A percentile compares a stretch with the other conserved stretches of the same genome.
These are phyloP conservation scores for Albophoma yamanashiensis DNA, from an alignment of 2,329 filamentous ascomycete species.

Conservation along the genomic window DNA sequence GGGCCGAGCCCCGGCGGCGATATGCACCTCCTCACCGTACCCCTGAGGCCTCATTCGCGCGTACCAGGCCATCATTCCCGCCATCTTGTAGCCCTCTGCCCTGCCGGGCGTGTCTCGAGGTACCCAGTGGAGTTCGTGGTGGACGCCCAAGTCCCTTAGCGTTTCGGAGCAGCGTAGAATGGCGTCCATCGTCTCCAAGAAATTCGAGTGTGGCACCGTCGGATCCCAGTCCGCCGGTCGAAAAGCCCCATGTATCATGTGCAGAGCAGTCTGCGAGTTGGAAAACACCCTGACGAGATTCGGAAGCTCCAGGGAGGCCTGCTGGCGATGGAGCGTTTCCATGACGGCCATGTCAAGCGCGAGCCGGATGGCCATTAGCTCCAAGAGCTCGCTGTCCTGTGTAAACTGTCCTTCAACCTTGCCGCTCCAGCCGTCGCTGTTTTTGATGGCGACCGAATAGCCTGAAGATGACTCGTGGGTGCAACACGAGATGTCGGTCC, in stretches of 20 bases:
- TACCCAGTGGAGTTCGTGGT: constrained; percentile 9
- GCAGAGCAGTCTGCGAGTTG: constrained; percentile 1
- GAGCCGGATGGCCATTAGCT: constrained; percentile 6
- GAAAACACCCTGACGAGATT: constrained; percentile 6
- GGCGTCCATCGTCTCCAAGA: not conserved
- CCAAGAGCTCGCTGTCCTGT: not conserved
- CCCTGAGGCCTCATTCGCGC: not conserved
- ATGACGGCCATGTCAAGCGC: constrained; percentile 6
- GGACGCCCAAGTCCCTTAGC: constrained; percentile 1
- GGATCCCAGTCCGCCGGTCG: not conserved
- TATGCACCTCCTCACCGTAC: not conserved
- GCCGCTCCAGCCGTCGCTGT: not conserved
- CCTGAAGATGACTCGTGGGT: not conserved
- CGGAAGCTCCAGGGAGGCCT: not conserved
- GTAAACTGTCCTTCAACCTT: not conserved
- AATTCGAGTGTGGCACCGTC: not conserved
- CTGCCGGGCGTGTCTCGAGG: not conserved
- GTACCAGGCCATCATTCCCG: not conserved
- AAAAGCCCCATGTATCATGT: not conserved
- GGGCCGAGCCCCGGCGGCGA: not conserved
- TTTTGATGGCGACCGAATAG: not conserved
- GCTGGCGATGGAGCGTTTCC: not conserved
- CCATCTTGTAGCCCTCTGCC: constrained; percentile 5
- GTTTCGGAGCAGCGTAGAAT: not conserved
- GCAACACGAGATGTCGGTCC: not conserved